Evolutionary conservation across 1,284 basidiomycete species (phyloP).

Genomic region (Trichosporon faecale): DNA sequence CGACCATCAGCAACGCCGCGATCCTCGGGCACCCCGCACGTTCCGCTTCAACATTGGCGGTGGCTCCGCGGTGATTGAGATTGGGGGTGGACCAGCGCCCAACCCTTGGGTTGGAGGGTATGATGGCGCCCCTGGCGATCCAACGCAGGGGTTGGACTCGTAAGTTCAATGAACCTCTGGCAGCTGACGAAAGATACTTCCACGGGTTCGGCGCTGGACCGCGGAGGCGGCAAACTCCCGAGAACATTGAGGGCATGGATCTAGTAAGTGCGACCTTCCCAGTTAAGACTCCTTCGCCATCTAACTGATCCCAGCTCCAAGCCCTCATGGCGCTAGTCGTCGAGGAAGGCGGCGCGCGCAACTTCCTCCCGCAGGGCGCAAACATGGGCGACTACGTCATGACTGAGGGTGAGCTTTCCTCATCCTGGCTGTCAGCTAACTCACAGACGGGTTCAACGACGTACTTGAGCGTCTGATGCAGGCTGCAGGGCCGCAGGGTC

Average conservation of each 20-base stretch:
- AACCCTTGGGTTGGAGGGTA: slow-evolving; percentile 18
- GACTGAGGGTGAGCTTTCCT: slow-evolving; percentile 35
- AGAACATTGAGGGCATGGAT: slow-evolving; percentile 25
- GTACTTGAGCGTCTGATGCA: slow-evolving; percentile 50
- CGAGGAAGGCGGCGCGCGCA: slow-evolving; percentile 29
- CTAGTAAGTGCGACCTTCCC: slow-evolving; percentile 23
- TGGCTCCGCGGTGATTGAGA: slow-evolving; percentile 15
- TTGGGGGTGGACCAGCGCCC: slow-evolving; percentile 6
- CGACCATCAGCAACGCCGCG: not conserved
- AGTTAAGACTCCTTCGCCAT: not conserved
- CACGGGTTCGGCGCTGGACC: slow-evolving; percentile 32
- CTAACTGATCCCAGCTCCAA: slow-evolving; percentile 28
- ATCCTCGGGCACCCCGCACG: not conserved
- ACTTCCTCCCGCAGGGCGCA: slow-evolving; percentile 18
- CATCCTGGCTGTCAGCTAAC: not conserved
- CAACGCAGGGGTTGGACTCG: slow-evolving; percentile 17
- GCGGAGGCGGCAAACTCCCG: slow-evolving; percentile 8
- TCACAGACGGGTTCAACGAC: slow-evolving; percentile 45
- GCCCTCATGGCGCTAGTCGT: slow-evolving; percentile 35
- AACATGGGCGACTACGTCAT: slow-evolving; percentile 48
- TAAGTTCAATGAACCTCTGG: not conserved
- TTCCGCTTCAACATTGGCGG: slow-evolving; percentile 16
- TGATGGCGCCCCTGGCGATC: slow-evolving; percentile 16
- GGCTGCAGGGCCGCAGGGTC: slow-evolving; percentile 48
- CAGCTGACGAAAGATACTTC: slow-evolving; percentile 30